These are phyloP conservation scores for Grosmannia huntii DNA, from an alignment of 2,329 filamentous ascomycete genomes.

Conservation along the genomic window DNA sequence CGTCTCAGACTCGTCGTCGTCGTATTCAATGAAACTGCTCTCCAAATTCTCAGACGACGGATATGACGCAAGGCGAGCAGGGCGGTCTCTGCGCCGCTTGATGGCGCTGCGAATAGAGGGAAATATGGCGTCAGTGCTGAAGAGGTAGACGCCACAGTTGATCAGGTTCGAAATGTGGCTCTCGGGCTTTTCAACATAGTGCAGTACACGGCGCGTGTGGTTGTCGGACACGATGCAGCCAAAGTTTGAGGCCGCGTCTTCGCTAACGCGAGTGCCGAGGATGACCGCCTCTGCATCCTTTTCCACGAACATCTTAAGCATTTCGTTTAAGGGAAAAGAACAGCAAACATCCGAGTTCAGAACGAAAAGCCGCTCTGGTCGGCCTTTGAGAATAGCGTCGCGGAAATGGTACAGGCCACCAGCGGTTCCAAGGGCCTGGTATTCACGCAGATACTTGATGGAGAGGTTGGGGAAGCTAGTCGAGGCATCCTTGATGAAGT, in stretches of 20 bases:
- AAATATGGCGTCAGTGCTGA: constrained; percentile 91
- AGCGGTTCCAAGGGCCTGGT: constrained; percentile 88
- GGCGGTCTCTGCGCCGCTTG: constrained; percentile 86
- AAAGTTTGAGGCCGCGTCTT: constrained; percentile 90
- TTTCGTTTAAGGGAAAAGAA: constrained; percentile 89
- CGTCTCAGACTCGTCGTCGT: constrained; percentile 59
- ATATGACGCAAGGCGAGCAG: constrained; percentile 75
- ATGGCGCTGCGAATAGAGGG: constrained; percentile 88
- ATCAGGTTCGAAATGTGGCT: constrained; percentile 96
- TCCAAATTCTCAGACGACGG: constrained; percentile 91
- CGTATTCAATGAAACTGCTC: constrained; percentile 36
- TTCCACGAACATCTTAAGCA: constrained; percentile 88
- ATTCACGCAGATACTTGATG: constrained; percentile 94
- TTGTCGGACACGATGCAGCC: constrained; percentile 94
- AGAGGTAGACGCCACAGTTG: constrained; percentile 98
- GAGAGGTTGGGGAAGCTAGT: constrained; percentile 76
- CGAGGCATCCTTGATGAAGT: constrained; percentile 89
- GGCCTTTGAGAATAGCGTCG: constrained; percentile 93
- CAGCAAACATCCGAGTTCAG: constrained; percentile 98
- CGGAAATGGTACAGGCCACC: constrained; percentile 98
- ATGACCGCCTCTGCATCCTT: constrained; percentile 96
- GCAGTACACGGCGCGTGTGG: constrained; percentile 87
- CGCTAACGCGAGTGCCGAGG: constrained; percentile 78
- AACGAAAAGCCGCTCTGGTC: constrained; percentile 90
- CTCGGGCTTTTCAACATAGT: constrained; percentile 99